Evolutionary conservation across 352 stramenopile species (phyloP).

Genomic region (Halophytophthora batemanensis): DNA sequence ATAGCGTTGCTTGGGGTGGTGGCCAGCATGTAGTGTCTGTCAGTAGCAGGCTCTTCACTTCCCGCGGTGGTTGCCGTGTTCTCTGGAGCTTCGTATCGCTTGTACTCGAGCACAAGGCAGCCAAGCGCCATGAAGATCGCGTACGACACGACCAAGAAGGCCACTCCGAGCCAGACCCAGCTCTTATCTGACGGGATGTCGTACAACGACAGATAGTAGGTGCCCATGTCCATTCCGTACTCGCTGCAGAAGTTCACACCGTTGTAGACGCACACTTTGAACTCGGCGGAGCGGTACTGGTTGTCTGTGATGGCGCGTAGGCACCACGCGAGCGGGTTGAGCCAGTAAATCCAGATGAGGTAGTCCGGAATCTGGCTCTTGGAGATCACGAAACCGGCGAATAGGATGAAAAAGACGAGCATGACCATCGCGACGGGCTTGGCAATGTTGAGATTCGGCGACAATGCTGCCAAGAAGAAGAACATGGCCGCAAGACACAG

Average conservation of each 20-base stretch:
- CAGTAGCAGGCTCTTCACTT: neutral
- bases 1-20: constrained; percentile 8
- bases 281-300: constrained; percentile 18
- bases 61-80: constrained; percentile 9
- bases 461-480: constrained; percentile 34
- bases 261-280: constrained; percentile 18
- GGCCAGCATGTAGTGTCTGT: constrained; percentile 8
- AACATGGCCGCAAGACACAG: constrained; percentile 42
- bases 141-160: constrained; percentile 20
- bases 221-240: constrained; percentile 19
- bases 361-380: constrained; percentile 37
- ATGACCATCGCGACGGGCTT: constrained; percentile 37
- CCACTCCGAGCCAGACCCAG: constrained; percentile 23
- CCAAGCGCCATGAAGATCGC: constrained; percentile 25
- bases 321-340: constrained; percentile 43
- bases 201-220: constrained; percentile 24
- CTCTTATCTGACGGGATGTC: constrained; percentile 19
- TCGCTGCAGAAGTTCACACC: constrained; percentile 19
- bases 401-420: constrained; percentile 40
- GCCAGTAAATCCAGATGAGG: constrained; percentile 48
- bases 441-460: constrained; percentile 31
- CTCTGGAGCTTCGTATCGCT: constrained; percentile 20
- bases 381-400: constrained; percentile 39
- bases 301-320: constrained; percentile 29
- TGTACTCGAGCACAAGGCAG: constrained; percentile 28